phyloP scores from a whole-genome alignment of 768 basidiomycete species.

The Pisolithus marmoratus region DNA sequence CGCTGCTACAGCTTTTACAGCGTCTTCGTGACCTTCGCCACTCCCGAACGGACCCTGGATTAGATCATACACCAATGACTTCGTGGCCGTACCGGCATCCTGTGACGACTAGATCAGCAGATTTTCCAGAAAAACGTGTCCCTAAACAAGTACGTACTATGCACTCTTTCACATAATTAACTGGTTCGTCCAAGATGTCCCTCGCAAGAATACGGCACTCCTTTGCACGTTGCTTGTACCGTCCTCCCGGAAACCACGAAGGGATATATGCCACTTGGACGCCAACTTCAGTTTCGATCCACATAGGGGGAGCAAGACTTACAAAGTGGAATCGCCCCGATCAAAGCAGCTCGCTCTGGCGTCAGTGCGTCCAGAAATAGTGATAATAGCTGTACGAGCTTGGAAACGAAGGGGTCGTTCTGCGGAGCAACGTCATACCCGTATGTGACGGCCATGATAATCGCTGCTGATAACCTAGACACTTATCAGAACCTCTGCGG shows the following conservation, averaged over 20 bases:
- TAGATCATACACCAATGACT: constrained; percentile 19
- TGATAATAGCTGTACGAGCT: constrained; percentile 4
- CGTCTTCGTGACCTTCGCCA: not conserved
- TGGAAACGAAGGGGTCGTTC: constrained; percentile 24
- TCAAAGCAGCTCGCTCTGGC: constrained; percentile 17
- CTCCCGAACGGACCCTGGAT: not conserved
- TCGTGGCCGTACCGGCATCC: constrained; percentile 15
- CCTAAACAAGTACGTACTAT: constrained; percentile 11
- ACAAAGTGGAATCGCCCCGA: constrained; percentile 22
- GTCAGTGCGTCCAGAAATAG: constrained; percentile 12
- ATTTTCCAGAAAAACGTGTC: not conserved
- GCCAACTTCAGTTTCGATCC: not conserved
- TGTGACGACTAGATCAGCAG: not conserved
- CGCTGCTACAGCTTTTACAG: constrained; percentile 19
- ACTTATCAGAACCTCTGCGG: not conserved
- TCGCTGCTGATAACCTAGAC: constrained; percentile 16
- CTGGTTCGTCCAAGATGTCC: constrained; percentile 16
- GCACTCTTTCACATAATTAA: constrained; percentile 16
- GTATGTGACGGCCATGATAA: constrained; percentile 20
- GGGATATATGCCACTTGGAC: constrained; percentile 21
- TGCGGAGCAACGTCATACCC: constrained; percentile 20
- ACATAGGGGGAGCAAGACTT: not conserved
- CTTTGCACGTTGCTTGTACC: constrained; percentile 14
- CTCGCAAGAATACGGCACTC: constrained; percentile 16
- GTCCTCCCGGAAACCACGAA: constrained; percentile 29